A percentile compares a stretch with the other conserved stretches of the same genome.
These are phyloP conservation scores for Leucosporidium yakuticum DNA, from an alignment of 768 basidiomycete genomes.

Conservation along the genomic window DNA sequence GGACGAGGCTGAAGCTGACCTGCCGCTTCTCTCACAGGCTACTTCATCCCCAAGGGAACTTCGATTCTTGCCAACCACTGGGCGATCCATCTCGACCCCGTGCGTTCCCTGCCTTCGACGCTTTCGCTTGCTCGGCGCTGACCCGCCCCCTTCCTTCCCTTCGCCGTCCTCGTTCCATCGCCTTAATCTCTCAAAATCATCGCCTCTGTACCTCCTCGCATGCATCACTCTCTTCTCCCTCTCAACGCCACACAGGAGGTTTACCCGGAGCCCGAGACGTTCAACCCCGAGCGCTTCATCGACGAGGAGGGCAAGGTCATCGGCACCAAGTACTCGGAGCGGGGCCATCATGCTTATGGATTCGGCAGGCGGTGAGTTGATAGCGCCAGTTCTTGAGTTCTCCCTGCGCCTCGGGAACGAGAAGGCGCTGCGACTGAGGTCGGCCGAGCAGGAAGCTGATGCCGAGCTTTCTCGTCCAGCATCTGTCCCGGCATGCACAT, in stretches of 20 bases:
- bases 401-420: not conserved
- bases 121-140: too few species aligned
- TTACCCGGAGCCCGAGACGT: constrained; percentile 28
- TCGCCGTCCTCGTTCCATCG: too few species aligned
- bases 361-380: constrained; percentile 10
- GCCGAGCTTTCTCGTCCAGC: not conserved
- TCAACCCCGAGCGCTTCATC: constrained; percentile 33
- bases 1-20: too few species aligned
- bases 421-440: too few species aligned
- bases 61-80: constrained; percentile 34
- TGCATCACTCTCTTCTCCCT: not conserved
- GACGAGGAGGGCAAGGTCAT: constrained; percentile 13
- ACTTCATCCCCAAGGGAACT: constrained; percentile 34
- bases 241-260: constrained; percentile 11
- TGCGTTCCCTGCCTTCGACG: too few species aligned
- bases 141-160: too few species aligned
- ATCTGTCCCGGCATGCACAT: constrained; percentile 22
- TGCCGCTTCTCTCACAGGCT: not conserved
- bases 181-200: too few species aligned
- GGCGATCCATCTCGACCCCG: constrained; percentile 33
- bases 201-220: not conserved
- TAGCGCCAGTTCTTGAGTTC: not conserved
- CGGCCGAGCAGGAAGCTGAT: too few species aligned
- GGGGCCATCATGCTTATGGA: constrained; percentile 25
- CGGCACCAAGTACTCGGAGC: constrained; percentile 23